Evolutionary conservation across 2,329 filamentous ascomycete genomes (phyloP).

Genomic region (Arthrocladium fulminans): DNA sequence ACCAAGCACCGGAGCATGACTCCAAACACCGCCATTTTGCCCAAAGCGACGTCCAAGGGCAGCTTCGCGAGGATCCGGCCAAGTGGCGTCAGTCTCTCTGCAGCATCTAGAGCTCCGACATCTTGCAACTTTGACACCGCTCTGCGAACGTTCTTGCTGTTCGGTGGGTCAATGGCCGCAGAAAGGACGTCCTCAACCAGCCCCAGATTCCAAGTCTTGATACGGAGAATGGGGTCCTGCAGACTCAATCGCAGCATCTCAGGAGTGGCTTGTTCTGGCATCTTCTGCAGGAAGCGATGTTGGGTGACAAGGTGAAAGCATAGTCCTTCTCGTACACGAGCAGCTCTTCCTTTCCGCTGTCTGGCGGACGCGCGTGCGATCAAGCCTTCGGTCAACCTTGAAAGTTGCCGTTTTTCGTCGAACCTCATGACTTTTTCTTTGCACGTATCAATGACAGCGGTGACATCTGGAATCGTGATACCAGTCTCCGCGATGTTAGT

Average conservation of each 20-base stretch:
- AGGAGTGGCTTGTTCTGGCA: constrained; percentile 79
- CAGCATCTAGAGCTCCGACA: constrained; percentile 72
- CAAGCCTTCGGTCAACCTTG: constrained; percentile 83
- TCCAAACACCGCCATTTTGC: constrained; percentile 82
- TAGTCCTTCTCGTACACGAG: constrained; percentile 86
- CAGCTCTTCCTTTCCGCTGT: constrained; percentile 84
- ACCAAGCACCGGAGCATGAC: constrained; percentile 74
- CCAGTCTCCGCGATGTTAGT: constrained; percentile 98
- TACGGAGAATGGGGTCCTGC: constrained; percentile 87
- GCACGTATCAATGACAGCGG: constrained; percentile 90
- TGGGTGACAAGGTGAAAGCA: constrained; percentile 96
- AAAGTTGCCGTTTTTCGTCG: constrained; percentile 85
- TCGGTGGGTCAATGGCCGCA: constrained; percentile 82
- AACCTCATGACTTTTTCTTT: constrained; percentile 74
- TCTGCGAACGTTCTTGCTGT: constrained; percentile 81
- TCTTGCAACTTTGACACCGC: constrained; percentile 90
- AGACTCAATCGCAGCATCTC: constrained; percentile 91
- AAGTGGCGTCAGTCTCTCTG: constrained; percentile 77
- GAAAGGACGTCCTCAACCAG: constrained; percentile 83
- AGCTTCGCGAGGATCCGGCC: constrained; percentile 79
- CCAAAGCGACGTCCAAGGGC: constrained; percentile 86
- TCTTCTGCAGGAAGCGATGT: constrained; percentile 67
- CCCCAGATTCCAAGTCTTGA: constrained; percentile 95
- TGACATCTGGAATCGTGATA: constrained; percentile 96
- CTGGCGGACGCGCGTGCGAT: constrained; percentile 94